Conservation (phyloP, 495 filamentous ascomycete species). For the Daldinia caldariorum region DNA sequence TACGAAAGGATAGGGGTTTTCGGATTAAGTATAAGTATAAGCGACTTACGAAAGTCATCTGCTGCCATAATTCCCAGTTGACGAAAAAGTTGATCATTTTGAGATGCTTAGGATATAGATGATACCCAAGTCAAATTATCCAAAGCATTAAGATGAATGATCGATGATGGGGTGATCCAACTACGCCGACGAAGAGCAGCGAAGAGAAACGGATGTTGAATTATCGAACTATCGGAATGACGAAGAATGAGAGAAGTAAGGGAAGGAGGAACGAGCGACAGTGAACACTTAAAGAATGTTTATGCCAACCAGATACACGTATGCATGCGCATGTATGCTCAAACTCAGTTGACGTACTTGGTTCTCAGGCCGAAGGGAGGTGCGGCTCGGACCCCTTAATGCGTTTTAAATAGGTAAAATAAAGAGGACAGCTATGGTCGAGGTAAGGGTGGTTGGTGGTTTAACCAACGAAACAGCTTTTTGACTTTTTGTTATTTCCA, state of each 20-base stretch:
- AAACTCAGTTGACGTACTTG: not conserved
- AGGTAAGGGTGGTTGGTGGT: slow-evolving; percentile 15
- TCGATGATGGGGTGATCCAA: slow-evolving; percentile 44
- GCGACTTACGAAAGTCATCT: slow-evolving; percentile 84
- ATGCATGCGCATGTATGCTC: not conserved
- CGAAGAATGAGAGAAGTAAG: slow-evolving; percentile 19
- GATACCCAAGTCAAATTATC: slow-evolving; percentile 45
- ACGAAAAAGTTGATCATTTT: slow-evolving; percentile 69
- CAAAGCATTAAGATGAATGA: slow-evolving; percentile 45
- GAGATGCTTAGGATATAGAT: slow-evolving; percentile 47
- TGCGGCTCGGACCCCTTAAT: slow-evolving; percentile 11
- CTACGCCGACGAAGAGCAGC: slow-evolving; percentile 24
- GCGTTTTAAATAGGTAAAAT: slow-evolving; percentile 2
- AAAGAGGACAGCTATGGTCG: slow-evolving; percentile 23
- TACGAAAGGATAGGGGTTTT: not conserved
- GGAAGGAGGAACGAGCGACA: slow-evolving; percentile 36
- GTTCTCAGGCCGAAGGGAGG: not conserved
- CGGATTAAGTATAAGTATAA: not conserved
- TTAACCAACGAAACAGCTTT: slow-evolving; percentile 17
- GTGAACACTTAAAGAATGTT: slow-evolving; percentile 30
- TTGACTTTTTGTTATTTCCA: not conserved
- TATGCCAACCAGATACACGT: slow-evolving; percentile 14
- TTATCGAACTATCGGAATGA: slow-evolving; percentile 31
- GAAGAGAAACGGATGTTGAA: slow-evolving; percentile 40
- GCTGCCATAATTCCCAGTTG: slow-evolving; percentile 86